Percentiles rank a stretch among this genome's conserved stretches.
These are phyloP conservation scores for Cenchrus purpureus DNA, from an alignment of 176 grass and related monocot species.

Conservation along the genomic window DNA sequence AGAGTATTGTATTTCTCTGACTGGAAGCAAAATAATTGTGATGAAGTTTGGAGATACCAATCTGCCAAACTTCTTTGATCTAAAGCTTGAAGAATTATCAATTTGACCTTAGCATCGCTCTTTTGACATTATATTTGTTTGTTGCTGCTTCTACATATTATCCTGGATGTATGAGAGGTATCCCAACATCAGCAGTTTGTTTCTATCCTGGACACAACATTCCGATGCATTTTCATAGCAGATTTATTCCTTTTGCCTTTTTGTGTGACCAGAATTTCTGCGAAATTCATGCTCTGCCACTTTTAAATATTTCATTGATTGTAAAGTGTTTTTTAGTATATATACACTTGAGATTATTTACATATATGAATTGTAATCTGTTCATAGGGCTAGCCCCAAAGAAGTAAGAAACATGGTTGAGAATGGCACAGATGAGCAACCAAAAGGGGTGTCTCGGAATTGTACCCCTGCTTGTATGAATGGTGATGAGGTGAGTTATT, in stretches of 20 bases:
- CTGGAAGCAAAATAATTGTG: neutral
- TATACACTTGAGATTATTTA: neutral
- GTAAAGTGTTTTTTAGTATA: slow-evolving; percentile 9
- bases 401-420: slow-evolving; percentile 45
- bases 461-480: neutral
- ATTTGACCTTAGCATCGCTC: too few relatives aligned
- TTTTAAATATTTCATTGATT: neutral
- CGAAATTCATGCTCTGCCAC: neutral
- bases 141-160: neutral
- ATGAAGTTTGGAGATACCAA: neutral
- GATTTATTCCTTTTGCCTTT: neutral
- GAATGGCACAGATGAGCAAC: slow-evolving; percentile 29
- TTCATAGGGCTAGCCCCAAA: slow-evolving; percentile 19
- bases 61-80: neutral
- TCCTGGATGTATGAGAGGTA: neutral
- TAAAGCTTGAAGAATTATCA: neutral
- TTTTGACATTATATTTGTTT: neutral
- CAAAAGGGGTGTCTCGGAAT: slow-evolving; percentile 27
- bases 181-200: neutral
- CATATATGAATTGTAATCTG: slow-evolving; percentile 1
- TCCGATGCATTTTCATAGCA: neutral
- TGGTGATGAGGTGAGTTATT: slow-evolving; percentile 40
- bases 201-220: neutral
- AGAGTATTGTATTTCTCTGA: neutral
- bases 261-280: neutral